Percentiles rank a stretch among this genome's conserved stretches.
These are phyloP conservation scores for Aspergillus caelatus DNA, from an alignment of 2,329 filamentous ascomycete species.

Conservation along the genomic window DNA sequence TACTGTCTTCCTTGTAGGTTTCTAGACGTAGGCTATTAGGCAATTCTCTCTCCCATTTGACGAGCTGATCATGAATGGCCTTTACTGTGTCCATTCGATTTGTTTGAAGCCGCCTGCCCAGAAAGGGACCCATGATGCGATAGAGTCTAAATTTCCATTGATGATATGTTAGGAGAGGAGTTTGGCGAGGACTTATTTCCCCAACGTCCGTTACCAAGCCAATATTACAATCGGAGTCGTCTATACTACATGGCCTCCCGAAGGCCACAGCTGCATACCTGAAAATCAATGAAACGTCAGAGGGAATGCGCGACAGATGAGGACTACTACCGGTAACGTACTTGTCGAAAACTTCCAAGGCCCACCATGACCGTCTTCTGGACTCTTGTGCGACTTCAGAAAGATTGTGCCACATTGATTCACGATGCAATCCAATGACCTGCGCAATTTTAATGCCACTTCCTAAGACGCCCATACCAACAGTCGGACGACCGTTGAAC, in stretches of 20 bases:
- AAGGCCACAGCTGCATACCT: constrained; percentile 15
- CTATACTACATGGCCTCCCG: constrained; percentile 11
- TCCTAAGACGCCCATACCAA: constrained; percentile 10
- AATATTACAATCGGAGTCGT: constrained; percentile 9
- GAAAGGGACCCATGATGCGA: constrained; percentile 1
- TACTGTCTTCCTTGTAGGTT: constrained; percentile 1
- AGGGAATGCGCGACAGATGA: too few relatives aligned
- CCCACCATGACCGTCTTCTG: constrained; percentile 11
- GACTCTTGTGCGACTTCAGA: constrained; percentile 4
- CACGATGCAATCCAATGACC: constrained; percentile 10
- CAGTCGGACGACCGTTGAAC: constrained; percentile 16
- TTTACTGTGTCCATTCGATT: constrained; percentile 7
- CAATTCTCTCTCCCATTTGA: constrained; percentile 5
- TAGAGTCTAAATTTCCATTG: constrained; percentile 8
- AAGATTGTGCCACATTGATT: constrained; percentile 5
- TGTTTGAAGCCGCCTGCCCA: constrained; percentile 4
- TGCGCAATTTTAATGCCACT: constrained; percentile 15
- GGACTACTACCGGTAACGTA: background rate
- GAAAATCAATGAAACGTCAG: background rate
- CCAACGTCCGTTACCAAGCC: constrained; percentile 4
- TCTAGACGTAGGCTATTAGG: constrained; percentile 10
- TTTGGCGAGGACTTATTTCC: background rate
- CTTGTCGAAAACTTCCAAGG: constrained; percentile 11
- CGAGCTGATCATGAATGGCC: constrained; percentile 2
- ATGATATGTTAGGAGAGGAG: constrained; percentile 1